Conservation (phyloP, 768 basidiomycete genomes). For the Lentinus brumalis region DNA sequence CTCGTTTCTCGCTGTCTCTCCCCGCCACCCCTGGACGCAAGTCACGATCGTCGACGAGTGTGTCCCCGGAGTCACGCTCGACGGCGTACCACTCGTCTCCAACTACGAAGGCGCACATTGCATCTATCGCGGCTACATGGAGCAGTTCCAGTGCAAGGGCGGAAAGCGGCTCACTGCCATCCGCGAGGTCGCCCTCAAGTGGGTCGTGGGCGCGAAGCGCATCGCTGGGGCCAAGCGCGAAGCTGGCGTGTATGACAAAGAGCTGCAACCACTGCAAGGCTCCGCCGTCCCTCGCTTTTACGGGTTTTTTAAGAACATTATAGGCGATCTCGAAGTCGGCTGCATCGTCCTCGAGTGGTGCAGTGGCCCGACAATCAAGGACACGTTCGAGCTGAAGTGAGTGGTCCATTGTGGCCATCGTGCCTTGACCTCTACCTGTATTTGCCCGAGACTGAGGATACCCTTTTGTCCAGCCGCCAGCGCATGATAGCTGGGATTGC, state of each 20-base stretch:
- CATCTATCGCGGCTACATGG: slow-evolving; percentile 13
- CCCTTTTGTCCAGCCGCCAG: slow-evolving; percentile 28
- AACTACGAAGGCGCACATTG: slow-evolving; percentile 16
- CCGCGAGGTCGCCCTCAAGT: slow-evolving; percentile 19
- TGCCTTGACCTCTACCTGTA: background rate
- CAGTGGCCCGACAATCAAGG: slow-evolving; percentile 15
- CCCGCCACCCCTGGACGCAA: background rate
- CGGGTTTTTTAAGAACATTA: slow-evolving; percentile 38
- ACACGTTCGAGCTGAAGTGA: slow-evolving; percentile 18
- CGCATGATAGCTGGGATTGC: slow-evolving; percentile 36
- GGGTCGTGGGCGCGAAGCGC: slow-evolving; percentile 12
- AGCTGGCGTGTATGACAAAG: slow-evolving; percentile 36
- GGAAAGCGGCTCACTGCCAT: background rate
- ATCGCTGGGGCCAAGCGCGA: slow-evolving; percentile 35
- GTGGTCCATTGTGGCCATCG: background rate
- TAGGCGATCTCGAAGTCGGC: slow-evolving; percentile 29
- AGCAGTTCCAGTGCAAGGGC: background rate
- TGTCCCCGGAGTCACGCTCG: background rate
- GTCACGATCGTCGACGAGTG: slow-evolving; percentile 3
- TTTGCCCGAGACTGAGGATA: background rate
- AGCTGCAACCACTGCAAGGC: slow-evolving; percentile 40
- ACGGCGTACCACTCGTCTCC: slow-evolving; percentile 4
- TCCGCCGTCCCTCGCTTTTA: slow-evolving; percentile 40
- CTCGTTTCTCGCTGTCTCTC: slow-evolving; percentile 2
- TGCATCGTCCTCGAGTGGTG: slow-evolving; percentile 46